Base-by-base conservation (phyloP, 495 filamentous ascomycete genomes). In the Diplogelasinospora grovesii region DNA sequence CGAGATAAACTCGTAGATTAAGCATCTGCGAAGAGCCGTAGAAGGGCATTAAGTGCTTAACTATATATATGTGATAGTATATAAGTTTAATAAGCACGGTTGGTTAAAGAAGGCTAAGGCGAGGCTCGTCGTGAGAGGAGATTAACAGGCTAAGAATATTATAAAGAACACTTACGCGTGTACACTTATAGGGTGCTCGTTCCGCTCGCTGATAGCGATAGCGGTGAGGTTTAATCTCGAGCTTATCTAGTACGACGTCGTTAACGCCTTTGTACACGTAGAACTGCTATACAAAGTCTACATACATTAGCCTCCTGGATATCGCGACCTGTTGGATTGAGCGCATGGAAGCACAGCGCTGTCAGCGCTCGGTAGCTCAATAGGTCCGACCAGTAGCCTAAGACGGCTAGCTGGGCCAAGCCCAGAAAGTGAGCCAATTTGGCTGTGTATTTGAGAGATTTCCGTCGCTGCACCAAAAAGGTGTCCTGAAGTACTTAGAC, bases 61-160 rank as follows among this genome's bases (percentile, higher is more conserved):
- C 25, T 37, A 18, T 26, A 37, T 37, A 37, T 37, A 37, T 3
- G 22, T 37, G 18, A 23, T 7, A 23, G 25, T 4, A 2, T 37
- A 37, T 26, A 37, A 37, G 22, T 37, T 37, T 18, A 37, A 22
- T 26, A 37, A 16, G n/a, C n/a, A n/a, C n/a, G n/a, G n/a, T n/a
- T n/a, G n/a, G n/a, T n/a, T n/a, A n/a, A n/a, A n/a, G n/a, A 37
- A 37, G 9, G 22, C 25, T n/a, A 37, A 37, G n/a, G 35, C 10
- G 8, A 1, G n/a, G 0, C 11, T 37, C 1, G 4, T 37, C 10
- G 11, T 37, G 3, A 1, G 9, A 2, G 6, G 21, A 10, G 13
- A 37, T 37, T 37, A 37, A 37, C 25, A 37, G n/a, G 19, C 2
- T 37, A 37, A 37, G 2, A 8, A 14, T 2, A 13, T 10, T n/a